These are phyloP conservation scores for Nicotiana sylvestris DNA, from an alignment of 257 asterid species.

Conservation along the genomic window DNA sequence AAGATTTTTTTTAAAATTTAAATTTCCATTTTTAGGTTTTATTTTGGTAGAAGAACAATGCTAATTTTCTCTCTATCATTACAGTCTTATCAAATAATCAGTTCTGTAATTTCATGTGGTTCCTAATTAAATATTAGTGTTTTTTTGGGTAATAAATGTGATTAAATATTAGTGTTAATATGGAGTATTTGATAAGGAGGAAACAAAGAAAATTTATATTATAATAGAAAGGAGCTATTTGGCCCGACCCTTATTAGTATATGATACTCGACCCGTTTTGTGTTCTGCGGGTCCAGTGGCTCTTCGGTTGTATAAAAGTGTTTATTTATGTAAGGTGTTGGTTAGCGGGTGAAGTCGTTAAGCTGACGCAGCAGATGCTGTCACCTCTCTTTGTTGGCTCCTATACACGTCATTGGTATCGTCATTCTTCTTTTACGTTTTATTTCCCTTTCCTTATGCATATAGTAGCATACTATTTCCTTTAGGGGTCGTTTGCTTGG, in stretches of 20 bases:
- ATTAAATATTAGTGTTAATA: too few species aligned
- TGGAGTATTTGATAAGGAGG: too few species aligned
- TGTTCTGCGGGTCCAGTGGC: not conserved
- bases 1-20: too few species aligned
- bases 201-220: too few species aligned
- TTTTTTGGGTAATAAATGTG: too few species aligned
- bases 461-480: too few species aligned
- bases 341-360: not conserved
- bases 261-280: not conserved
- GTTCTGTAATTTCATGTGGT: too few species aligned
- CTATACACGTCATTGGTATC: not conserved
- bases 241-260: not conserved
- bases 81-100: not conserved
- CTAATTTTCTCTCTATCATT: not conserved
- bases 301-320: not conserved
- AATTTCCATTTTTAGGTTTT: not conserved
- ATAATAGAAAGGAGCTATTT: too few species aligned
- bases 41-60: not conserved
- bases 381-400: conserved; percentile 5
- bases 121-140: too few species aligned
- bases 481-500: too few species aligned
- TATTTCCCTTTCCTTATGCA: not conserved
- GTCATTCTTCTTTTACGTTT: not conserved
- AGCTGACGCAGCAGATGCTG: conserved; percentile 8
- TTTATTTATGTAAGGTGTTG: not conserved